Conservation (phyloP, 306 rosid genomes). For the Corylus avellana region DNA sequence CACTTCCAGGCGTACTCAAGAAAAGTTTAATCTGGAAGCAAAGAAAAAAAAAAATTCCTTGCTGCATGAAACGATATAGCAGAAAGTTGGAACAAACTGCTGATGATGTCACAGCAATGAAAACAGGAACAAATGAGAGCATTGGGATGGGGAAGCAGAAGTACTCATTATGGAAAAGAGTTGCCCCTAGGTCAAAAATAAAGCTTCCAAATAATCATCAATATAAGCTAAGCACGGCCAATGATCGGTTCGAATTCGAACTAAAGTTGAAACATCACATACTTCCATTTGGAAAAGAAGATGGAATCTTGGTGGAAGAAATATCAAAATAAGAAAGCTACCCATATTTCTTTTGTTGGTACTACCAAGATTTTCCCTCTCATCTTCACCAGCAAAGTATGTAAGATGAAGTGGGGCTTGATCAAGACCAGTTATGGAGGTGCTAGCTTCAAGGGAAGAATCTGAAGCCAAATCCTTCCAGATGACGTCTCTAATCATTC, state of each 20-base stretch:
- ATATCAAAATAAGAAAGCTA: constrained; percentile 66
- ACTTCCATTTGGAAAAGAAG: constrained; percentile 97
- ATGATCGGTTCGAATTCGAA: constrained; percentile 90
- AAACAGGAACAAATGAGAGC: constrained; percentile 3
- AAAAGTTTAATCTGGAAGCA: constrained; percentile 25
- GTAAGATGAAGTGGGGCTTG: constrained; percentile 80
- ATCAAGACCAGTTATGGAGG: constrained; percentile 34
- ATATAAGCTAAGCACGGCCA: constrained; percentile 98
- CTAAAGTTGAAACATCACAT: constrained; percentile 77
- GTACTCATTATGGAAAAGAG: neutral
- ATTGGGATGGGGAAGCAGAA: neutral
- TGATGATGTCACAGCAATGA: neutral
- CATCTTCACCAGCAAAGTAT: constrained; percentile 51
- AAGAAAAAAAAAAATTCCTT: constrained; percentile 7
- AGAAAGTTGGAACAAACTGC: constrained; percentile 20
- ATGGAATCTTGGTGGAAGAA: constrained; percentile 96
- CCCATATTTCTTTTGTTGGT: constrained; percentile 65
- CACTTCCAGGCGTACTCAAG: constrained; percentile 11
- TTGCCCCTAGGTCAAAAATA: constrained; percentile 59
- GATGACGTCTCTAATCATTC: constrained; percentile 63
- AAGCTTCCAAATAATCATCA: constrained; percentile 94
- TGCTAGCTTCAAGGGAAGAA: constrained; percentile 37
- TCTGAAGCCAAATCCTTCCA: constrained; percentile 58
- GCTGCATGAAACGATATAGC: constrained; percentile 15
- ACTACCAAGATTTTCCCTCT: constrained; percentile 38